These are phyloP conservation scores for Taphrina betulina DNA, from an alignment of 1,139 yeast genomes.

Conservation along the genomic window DNA sequence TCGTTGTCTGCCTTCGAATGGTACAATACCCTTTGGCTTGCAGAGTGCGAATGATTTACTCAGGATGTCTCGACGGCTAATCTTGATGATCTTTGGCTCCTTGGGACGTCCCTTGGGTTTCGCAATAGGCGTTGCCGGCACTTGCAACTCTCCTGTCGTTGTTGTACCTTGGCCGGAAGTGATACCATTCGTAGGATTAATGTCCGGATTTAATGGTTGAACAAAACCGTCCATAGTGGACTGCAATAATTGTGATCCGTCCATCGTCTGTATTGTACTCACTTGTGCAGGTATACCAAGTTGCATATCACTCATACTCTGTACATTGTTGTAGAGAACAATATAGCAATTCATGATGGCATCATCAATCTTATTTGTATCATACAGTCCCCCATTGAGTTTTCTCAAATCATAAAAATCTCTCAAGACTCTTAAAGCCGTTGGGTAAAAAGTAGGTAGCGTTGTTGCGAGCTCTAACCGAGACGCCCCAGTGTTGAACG, in stretches of 20 bases:
- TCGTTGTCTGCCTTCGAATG: neutral
- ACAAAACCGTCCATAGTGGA: neutral
- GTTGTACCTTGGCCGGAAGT: neutral
- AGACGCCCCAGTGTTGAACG: slow-evolving; percentile 20
- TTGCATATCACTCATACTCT: slow-evolving; percentile 5
- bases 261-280: neutral
- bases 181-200: neutral
- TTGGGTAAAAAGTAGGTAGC: neutral
- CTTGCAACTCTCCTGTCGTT: neutral
- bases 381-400: slow-evolving; percentile 33
- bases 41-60: slow-evolving; percentile 14
- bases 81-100: slow-evolving; percentile 3
- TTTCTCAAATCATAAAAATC: slow-evolving; percentile 32
- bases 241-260: neutral
- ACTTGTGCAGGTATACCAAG: neutral
- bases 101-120: slow-evolving; percentile 1
- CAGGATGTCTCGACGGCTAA: slow-evolving; percentile 18
- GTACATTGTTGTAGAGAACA: slow-evolving; percentile 4
- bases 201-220: neutral
- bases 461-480: slow-evolving; percentile 10
- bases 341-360: slow-evolving; percentile 32
- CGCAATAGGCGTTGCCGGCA: neutral
- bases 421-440: slow-evolving; percentile 21
- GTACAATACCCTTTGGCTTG: slow-evolving; percentile 5
- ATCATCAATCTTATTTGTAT: slow-evolving; percentile 32